Evolutionary conservation across 106 monocot species (phyloP), one percentile per base, ranked within the genome.

Genomic region (Xerophyta viscosa): DNA sequence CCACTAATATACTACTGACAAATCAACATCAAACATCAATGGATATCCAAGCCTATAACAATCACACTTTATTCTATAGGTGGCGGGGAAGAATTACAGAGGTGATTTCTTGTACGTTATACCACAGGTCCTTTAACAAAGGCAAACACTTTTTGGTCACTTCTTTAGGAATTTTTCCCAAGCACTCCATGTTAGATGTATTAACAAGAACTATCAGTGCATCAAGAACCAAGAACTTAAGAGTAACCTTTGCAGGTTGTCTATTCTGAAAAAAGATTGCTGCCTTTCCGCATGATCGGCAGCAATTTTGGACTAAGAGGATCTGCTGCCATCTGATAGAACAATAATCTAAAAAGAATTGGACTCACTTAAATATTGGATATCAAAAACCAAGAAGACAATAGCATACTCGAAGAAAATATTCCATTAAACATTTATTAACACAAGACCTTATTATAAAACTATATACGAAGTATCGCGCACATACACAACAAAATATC

Each of bases 301-400:
- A 30, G 24, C n/a, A 41, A 14, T 54, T 20, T 21, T 23, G 24
- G 24, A 20, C 20, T n/a, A 20, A 14, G 31, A 11, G 37, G 24
- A 43, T 26, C 18, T 2, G 50, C 39, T 17, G 27, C 57, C 15
- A 71, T 65, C 76, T 89, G 89, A 57, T 54, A 77, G 58, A 77
- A 77, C 41, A 80, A 39, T 62, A 41, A 71, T 48, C 89, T 89
- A 66, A 45, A 64, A 60, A 48, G 64, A 73, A 47, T 79, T 52
- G 73, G 7, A 14, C 15, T 54, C 20, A 54, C 1, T 13, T 1
- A n/a, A n/a, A n/a, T n/a, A n/a, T 51, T 51, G 27, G 14, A 28
- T 17, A 51, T 12, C 15, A 24, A 27, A 51, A 26, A 27, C 24
- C 5, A n/a, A 25, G 11, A 27, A 0, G 3, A 27, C 6, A 15